phyloP scores from a whole-genome alignment of 805 yeast genomes.

The Pichia nakasei region DNA sequence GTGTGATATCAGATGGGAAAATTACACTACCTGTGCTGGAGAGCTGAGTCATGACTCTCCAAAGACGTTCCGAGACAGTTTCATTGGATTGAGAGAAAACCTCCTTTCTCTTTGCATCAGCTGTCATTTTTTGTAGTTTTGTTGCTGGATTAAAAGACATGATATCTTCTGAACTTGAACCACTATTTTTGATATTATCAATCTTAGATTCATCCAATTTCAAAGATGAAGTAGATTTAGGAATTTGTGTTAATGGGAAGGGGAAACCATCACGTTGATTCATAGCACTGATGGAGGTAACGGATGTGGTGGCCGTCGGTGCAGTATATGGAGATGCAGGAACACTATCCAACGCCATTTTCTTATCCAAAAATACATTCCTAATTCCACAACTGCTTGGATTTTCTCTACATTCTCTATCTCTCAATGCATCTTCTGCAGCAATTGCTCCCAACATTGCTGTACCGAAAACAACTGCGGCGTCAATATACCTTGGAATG shows the following conservation, averaged over 20 bases:
- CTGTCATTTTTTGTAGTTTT: conserved; percentile 31
- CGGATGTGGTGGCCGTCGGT: conserved; percentile 68
- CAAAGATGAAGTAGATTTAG: conserved; percentile 19
- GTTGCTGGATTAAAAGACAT: conserved; percentile 55
- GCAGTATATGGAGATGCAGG: conserved; percentile 69
- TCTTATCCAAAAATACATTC: conserved; percentile 14
- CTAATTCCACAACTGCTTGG: not conserved
- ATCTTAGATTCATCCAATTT: conserved; percentile 3
- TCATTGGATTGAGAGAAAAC: conserved; percentile 33
- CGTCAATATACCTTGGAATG: conserved; percentile 90
- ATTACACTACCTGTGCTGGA: conserved; percentile 81
- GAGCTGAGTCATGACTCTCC: conserved; percentile 81
- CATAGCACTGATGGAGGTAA: conserved; percentile 47
- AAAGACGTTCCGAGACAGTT: conserved; percentile 36
- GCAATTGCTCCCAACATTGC: conserved; percentile 95
- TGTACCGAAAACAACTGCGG: conserved; percentile 94
- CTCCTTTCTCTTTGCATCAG: not conserved
- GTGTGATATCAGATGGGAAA: conserved; percentile 47
- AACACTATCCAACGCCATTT: conserved; percentile 5
- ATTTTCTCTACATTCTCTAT: not conserved
- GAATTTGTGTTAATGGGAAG: conserved; percentile 38
- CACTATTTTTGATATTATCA: conserved; percentile 29
- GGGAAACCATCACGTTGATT: conserved; percentile 37
- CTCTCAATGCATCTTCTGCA: conserved; percentile 49
- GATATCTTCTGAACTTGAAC: conserved; percentile 32